phyloP scores from a whole-genome alignment of 164 flowering plant genomes.

The Annona cherimola region DNA sequence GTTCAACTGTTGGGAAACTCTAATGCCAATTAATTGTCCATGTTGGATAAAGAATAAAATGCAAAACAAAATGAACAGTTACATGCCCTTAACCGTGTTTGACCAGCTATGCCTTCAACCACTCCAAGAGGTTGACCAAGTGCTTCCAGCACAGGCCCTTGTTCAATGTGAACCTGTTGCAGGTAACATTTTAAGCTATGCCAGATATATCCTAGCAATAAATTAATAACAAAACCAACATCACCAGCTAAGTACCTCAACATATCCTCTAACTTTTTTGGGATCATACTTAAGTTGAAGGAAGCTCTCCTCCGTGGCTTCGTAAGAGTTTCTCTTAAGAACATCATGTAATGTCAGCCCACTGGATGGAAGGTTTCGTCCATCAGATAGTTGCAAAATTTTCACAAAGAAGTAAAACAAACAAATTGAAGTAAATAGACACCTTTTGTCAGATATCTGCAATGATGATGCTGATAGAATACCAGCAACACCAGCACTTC shows the following conservation, averaged over 20 bases:
- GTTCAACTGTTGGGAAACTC: background rate
- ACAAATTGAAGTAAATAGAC: background rate
- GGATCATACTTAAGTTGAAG: constrained; percentile 73
- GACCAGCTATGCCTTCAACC: constrained; percentile 95
- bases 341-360: constrained; percentile 70
- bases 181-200: constrained; percentile 6
- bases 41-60: background rate
- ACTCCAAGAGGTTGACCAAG: constrained; percentile 85
- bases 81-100: constrained; percentile 80
- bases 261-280: constrained; percentile 73
- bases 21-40: background rate
- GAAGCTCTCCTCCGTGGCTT: constrained; percentile 52
- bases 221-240: background rate
- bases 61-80: background rate
- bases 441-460: constrained; percentile 84
- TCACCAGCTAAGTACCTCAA: constrained; percentile 56
- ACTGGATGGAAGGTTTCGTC: constrained; percentile 38
- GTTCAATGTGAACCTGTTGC: constrained; percentile 91
- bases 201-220: background rate
- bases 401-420: background rate
- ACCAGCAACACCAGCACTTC: constrained; percentile 94
- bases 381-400: constrained; percentile 16
- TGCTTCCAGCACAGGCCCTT: constrained; percentile 93
- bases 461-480: constrained; percentile 60
- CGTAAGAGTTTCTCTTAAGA: constrained; percentile 52